Base-by-base conservation (phyloP, 176 grass and related monocot species). In the Alloteropsis semialata region DNA sequence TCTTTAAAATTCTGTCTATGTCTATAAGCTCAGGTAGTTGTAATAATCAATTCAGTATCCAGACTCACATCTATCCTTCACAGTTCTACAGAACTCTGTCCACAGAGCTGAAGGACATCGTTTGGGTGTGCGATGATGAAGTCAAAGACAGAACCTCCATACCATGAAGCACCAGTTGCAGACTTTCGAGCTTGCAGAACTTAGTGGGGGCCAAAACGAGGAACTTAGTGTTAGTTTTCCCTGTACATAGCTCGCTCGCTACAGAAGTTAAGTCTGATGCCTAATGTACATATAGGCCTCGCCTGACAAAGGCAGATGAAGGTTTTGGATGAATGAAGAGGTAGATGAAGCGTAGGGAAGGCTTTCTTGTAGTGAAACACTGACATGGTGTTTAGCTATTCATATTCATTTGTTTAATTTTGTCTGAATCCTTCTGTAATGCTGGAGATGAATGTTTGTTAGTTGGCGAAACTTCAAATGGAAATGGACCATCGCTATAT, bases 61-160 rank as follows among this genome's bases (percentile, higher is more conserved):
- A 80, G 30, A 73, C 13, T 72, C 8, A 58, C 62, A 68, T 69
- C 28, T 36, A 43, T 34, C 81, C 6, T 81, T 25, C 54, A 72
- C 87, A 97, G 94, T 97, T 97, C 77, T 94, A 92, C 48, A 88
- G 65, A 67, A 94, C 87, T 50, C 88, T 97, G 69, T 97, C 92
- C 10, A 74, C 28, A 6, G 82, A 87, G 57, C 86, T 97, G 42
- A 97, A 92, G 55, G 94, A 92, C 70, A 88, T 97, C 5, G 90
- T 97, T 46, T 97, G 92, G 94, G 89, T 81, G 21, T 82, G 85
- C 18, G 85, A 98, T 86, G 87, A 84, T 28, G 87, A 84, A 19
- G 66, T 79, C 72, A 56, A 93, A 79, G 82, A 88, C 9, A 84
- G 48, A 72, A 76, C 68, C 69, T 53, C 53, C 37, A 17, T 49